Conservation (phyloP, 352 stramenopile species). For the Nothophytophthora sp. region DNA sequence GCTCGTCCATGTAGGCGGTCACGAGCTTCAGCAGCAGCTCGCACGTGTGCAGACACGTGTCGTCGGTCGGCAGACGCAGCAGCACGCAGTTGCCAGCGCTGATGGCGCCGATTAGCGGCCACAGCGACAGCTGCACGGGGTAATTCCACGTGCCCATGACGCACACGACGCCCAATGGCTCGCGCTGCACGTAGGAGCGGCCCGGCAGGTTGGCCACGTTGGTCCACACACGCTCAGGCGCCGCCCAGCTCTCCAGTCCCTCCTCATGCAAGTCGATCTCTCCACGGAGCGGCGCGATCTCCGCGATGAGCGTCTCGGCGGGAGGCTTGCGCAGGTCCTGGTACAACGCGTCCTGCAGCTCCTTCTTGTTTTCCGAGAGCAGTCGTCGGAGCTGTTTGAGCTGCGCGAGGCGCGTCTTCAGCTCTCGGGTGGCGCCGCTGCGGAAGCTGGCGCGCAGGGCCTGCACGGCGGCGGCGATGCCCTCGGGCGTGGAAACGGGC, state of each 20-base stretch:
- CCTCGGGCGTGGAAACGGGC: no score
- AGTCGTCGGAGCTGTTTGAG: conserved; percentile 48
- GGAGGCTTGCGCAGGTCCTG: conserved; percentile 71
- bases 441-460: conserved; percentile 54
- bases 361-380: conserved; percentile 44
- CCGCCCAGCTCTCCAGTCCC: conserved; percentile 57
- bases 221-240: conserved; percentile 51
- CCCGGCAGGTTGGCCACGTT: conserved; percentile 57
- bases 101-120: conserved; percentile 78
- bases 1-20: conserved; percentile 57
- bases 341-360: conserved; percentile 53
- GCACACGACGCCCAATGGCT: conserved; percentile 83
- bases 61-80: conserved; percentile 90
- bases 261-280: conserved; percentile 76
- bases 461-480: conserved; percentile 45
- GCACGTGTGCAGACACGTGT: conserved; percentile 59
- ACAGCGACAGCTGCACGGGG: conserved; percentile 74
- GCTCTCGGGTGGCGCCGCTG: conserved; percentile 43
- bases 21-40: conserved; percentile 51
- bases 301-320: conserved; percentile 60
- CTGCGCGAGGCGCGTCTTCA: conserved; percentile 37
- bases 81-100: conserved; percentile 92
- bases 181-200: conserved; percentile 49
- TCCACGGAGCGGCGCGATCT: conserved; percentile 44
- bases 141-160: conserved; percentile 93